Evolutionary conservation across 2,329 filamentous ascomycete genomes (phyloP), one percentile per base, ranked within the genome.

Genomic region (Didymella keratinophila): DNA sequence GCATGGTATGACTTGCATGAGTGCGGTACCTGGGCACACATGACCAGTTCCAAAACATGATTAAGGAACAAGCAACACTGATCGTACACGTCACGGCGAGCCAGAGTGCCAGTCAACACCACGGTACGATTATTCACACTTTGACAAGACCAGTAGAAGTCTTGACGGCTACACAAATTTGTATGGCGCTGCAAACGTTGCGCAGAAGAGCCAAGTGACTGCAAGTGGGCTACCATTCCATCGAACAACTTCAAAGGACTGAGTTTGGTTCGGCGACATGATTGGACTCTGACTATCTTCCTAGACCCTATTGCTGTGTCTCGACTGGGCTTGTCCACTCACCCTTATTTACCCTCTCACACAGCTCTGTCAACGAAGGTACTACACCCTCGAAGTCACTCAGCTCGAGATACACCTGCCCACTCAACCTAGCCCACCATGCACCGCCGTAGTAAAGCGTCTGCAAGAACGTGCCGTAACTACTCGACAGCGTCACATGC

Each of bases 371-470:
- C 68, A 95, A 74, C 9, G 84, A 79, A 49, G 80, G 71, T 0
- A 83, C 91, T 4, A 84, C 83, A 84, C 86, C 91, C 72, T 89
- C 85, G 71, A 95, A 97, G 75, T 97, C 93, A 12, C 82, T 82
- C 63, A 89, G 73, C 25, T 92, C 91, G n/a, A 97, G 78, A 73
- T 95, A 98, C 0, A 95, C 84, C 81, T 97, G 93, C 14, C 86
- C 91, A 71, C 90, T 93, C 46, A 96, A 70, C 47, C 94, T 81
- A 0, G 84, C 81, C 90, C 90, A 97, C 73, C 88, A 84, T 52
- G 82, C 81, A 0, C 83, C 84, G 0, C 78, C 82, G 64, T 93
- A 87, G 9, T 83, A 76, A 56, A 87, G 86, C 2, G 90, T 71
- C 1, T 88, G 82, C 50, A 95, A 77, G 69, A 92, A 94, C 0